Percentiles rank a stretch among this genome's conserved stretches.
These are phyloP conservation scores for Stylonectria norvegica DNA, from an alignment of 2,329 filamentous ascomycete genomes.

Conservation along the genomic window DNA sequence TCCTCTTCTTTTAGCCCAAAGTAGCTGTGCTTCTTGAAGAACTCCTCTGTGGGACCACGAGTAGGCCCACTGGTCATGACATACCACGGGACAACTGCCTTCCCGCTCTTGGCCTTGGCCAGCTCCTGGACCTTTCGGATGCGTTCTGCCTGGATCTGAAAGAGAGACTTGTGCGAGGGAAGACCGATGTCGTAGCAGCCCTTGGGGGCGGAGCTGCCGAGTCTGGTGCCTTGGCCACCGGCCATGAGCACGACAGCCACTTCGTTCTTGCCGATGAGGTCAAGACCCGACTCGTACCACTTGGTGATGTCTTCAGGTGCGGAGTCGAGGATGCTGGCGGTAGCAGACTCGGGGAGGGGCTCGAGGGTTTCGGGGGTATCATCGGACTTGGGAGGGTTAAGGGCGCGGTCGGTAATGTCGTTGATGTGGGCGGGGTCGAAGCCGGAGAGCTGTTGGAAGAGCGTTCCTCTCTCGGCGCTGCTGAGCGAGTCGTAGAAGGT, in stretches of 20 bases:
- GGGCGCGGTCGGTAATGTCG: conserved; percentile 74
- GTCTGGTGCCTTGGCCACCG: conserved; percentile 89
- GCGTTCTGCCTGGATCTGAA: conserved; percentile 95
- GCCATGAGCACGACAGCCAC: conserved; percentile 92
- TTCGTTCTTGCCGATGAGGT: conserved; percentile 72
- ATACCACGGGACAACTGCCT: conserved; percentile 86
- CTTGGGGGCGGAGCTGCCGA: conserved; percentile 94
- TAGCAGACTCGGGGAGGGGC: conserved; percentile 81
- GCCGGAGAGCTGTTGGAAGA: conserved; percentile 76
- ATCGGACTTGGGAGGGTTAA: conserved; percentile 70
- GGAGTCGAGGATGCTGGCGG: conserved; percentile 89
- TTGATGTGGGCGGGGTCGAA: conserved; percentile 89
- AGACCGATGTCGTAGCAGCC: conserved; percentile 97
- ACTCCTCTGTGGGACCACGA: conserved; percentile 83
- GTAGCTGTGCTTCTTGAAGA: conserved; percentile 85
- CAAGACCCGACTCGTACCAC: conserved; percentile 83
- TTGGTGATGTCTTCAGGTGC: conserved; percentile 69
- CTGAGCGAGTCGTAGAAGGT: conserved; percentile 78
- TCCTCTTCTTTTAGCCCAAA: conserved; percentile 86
- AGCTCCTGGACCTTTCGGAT: conserved; percentile 83
- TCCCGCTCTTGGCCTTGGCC: conserved; percentile 61
- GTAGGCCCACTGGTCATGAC: conserved; percentile 99
- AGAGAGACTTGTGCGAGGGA: conserved; percentile 88
- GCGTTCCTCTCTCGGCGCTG: conserved; percentile 66
- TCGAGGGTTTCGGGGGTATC: conserved; percentile 62